These are phyloP conservation scores for Leccinum incarnatum DNA, from an alignment of 768 basidiomycete genomes.

Conservation along the genomic window DNA sequence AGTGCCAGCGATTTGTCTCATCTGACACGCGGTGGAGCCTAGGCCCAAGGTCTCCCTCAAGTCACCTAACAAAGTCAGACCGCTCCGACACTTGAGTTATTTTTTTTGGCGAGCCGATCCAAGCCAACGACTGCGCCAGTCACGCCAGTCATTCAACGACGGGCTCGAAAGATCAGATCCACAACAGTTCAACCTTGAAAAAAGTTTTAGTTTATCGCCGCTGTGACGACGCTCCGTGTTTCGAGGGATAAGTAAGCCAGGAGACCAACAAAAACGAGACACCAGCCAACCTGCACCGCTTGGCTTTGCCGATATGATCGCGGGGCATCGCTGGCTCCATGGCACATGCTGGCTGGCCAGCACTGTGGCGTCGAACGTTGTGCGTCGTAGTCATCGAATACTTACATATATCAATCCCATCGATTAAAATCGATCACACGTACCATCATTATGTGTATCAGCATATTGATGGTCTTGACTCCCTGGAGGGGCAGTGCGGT, in stretches of 20 bases:
- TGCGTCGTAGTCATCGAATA: not conserved
- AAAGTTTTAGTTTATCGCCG: not conserved
- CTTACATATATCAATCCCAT: not conserved
- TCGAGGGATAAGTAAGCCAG: not conserved
- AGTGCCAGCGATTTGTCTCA: not conserved
- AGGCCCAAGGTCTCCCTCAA: not conserved
- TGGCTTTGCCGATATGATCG: not conserved
- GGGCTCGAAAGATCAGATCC: not conserved
- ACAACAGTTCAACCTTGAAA: not conserved
- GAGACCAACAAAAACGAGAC: not conserved
- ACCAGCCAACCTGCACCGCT: not conserved
- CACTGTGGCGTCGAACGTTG: not conserved
- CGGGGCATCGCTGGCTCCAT: not conserved
- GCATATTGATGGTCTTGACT: not conserved
- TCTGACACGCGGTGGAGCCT: not conserved
- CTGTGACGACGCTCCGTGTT: not conserved
- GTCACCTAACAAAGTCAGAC: not conserved
- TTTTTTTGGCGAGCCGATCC: not conserved
- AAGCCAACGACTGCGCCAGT: not conserved
- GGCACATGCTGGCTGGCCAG: not conserved
- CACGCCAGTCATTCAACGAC: not conserved
- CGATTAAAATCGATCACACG: not conserved
- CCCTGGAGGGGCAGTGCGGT: not conserved
- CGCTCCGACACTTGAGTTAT: not conserved
- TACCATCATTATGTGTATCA: not conserved